Conservation (phyloP, 495 filamentous ascomycete species). For the Acidomyces sp. region DNA sequence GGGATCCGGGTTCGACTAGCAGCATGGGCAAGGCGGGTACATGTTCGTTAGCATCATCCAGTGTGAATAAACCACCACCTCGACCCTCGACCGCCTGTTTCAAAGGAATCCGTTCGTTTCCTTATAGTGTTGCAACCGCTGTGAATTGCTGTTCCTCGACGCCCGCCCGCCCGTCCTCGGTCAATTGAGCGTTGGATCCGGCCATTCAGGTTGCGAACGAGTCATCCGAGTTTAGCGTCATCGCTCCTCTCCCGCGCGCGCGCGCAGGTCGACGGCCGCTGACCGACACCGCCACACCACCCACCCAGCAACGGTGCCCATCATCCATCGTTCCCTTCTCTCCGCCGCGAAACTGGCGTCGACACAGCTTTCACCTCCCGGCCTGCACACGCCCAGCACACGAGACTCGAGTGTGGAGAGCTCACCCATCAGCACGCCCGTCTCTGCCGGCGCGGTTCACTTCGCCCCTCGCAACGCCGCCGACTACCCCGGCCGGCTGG, state of each 20-base stretch:
- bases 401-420: slow-evolving; percentile 25
- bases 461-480: neutral
- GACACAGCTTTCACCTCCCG: slow-evolving; percentile 25
- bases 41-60: too few species aligned
- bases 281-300: neutral
- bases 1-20: too few species aligned
- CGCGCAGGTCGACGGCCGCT: neutral
- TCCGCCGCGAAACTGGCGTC: slow-evolving; percentile 15
- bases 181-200: too few species aligned
- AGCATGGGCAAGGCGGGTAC: too few species aligned
- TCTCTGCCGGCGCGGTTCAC: neutral
- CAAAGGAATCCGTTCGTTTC: neutral
- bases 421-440: slow-evolving; percentile 20
- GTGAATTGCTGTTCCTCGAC: too few species aligned
- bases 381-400: slow-evolving; percentile 23
- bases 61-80: neutral
- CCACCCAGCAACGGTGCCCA: too few species aligned
- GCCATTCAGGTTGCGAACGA: too few species aligned
- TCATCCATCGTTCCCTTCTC: too few species aligned
- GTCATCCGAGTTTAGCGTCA: neutral
- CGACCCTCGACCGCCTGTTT: neutral
- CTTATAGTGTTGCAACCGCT: too few species aligned
- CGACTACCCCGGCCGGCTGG: too few species aligned
- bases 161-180: too few species aligned
- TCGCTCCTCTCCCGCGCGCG: neutral